Evolutionary conservation across 352 stramenopile species (phyloP), one percentile per base, ranked within the genome.

Genomic region (Paralagenidium karlingii): DNA sequence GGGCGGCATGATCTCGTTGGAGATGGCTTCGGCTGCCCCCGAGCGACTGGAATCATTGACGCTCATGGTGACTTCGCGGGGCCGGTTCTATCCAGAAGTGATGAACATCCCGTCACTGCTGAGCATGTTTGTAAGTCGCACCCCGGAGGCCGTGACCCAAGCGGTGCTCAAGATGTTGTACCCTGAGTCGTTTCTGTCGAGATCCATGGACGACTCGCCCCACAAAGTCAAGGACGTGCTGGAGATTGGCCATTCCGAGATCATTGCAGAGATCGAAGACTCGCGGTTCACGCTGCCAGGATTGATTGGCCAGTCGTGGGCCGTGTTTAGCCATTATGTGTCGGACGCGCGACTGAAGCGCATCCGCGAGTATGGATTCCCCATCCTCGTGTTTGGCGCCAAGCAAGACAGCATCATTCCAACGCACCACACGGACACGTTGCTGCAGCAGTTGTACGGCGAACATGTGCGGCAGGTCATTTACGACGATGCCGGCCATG

Each of bases 1-100:
- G 67, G 71, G 71, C 13, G 68, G 71, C 5, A 85, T 85, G 71
- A 82, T 85, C 42, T 49, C 66, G 6, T 56, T 76, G 15, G 68
- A 85, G 41, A 46, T 85, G 4, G 63, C 63, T 1, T 43, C 59
- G 1, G 34, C 42, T 9, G 60, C 66, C 5, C 66, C 61, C 0
- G 42, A 76, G 31, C 52, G 68, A n/a, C 45, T 85, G 5, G 42
- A 60, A 34, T 82, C 68, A 37, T 55, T 85, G 10, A 69, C 66
- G 12, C 54, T 85, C 0, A 45, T 82, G 15, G 70, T 79, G 18
- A 80, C 70, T 16, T 68, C 63, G n/a, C 63, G 58, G 9, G 71
- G 68, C 0, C 54, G 53, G 15, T 78, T 68, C 53, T 58, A 55
- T 7, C 47, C 47, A 0, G 55, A 61, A 51, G 2, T 50, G 37